Evolutionary conservation across 2,329 filamentous ascomycete genomes (phyloP), one percentile per base, ranked within the genome.

Genomic region (Alternaria triticimaculans): DNA sequence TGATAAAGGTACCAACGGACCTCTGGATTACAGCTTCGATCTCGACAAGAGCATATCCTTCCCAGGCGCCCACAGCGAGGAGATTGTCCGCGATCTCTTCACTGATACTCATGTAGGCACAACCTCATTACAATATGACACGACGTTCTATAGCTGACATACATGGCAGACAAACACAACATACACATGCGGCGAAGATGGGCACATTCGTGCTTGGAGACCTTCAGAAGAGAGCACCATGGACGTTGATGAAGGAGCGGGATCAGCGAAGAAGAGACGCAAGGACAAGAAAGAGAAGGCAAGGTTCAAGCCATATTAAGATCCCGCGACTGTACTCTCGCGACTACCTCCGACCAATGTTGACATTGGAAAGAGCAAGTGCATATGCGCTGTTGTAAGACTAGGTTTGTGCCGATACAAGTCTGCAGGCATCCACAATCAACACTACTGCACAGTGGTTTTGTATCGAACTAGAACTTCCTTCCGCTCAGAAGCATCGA

Each of bases 111-210:
- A 77, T 26, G 79, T 80, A 69, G 67, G 77, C 68, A 15, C 18
- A 21, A 14, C 10, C 15, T 37, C 43, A 12, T 45, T 12, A 10
- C 14, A 5, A 14, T 10, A 6, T 26, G 10, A 14, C 10, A 5
- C 18, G 9, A 15, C 12, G n/a, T 28, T 10, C 20, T 46, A 46
- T 37, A 26, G n/a, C 50, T 70, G 44, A 69, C 55, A 26, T 12
- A 6, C 9, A 28, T 23, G 3, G 43, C 51, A 79, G 76, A 76
- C 71, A 20, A 66, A 69, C 18, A 79, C 73, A 25, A 78, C 80
- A n/a, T 82, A 81, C 65, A 85, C 80, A 14, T 84, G 82, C 65
- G 84, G 84, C n/a, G 84, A 86, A 72, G 84, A 86, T 65, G 82
- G 83, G 9, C 72, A 72, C 6, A 75, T 85, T 28, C 79, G 80